Evolutionary conservation across 1,139 yeast genomes (phyloP).

Genomic region (Candida albicans): DNA sequence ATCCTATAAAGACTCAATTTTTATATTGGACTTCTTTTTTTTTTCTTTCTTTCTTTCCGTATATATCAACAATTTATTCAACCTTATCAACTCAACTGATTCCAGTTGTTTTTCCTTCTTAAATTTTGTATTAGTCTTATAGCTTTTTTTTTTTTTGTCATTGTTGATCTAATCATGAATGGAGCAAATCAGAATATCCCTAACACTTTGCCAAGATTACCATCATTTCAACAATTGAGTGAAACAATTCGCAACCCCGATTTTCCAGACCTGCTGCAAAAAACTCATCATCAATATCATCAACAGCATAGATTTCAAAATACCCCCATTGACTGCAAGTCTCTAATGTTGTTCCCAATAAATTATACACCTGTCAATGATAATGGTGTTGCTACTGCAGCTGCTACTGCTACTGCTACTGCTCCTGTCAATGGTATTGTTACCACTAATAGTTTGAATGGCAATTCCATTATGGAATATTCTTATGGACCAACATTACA

Average conservation of each 20-base stretch:
- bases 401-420: too few species aligned
- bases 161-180: slow-evolving; percentile 8
- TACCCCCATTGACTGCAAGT: slow-evolving; percentile 1
- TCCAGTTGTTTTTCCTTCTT: not conserved
- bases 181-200: slow-evolving; percentile 8
- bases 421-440: too few species aligned
- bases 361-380: not conserved
- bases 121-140: not conserved
- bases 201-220: slow-evolving; percentile 14
- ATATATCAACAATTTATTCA: not conserved
- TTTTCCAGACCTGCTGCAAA: not conserved
- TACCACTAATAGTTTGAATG: not conserved
- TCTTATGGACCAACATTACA: slow-evolving; percentile 12
- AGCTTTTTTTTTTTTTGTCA: not conserved
- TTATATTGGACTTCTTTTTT: too few species aligned
- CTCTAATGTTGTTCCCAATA: not conserved
- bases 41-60: too few species aligned
- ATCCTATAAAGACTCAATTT: too few species aligned
- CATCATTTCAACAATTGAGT: slow-evolving; percentile 17
- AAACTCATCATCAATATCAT: slow-evolving; percentile 1
- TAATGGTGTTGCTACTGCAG: not conserved
- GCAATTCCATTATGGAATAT: slow-evolving; percentile 6
- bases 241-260: slow-evolving; percentile 14
- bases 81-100: not conserved
- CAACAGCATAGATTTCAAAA: not conserved